Percentiles rank a stretch among this genome's conserved stretches.
Conservation (phyloP, 73 alveolate genomes). For the Paramecium sonneborni region DNA sequence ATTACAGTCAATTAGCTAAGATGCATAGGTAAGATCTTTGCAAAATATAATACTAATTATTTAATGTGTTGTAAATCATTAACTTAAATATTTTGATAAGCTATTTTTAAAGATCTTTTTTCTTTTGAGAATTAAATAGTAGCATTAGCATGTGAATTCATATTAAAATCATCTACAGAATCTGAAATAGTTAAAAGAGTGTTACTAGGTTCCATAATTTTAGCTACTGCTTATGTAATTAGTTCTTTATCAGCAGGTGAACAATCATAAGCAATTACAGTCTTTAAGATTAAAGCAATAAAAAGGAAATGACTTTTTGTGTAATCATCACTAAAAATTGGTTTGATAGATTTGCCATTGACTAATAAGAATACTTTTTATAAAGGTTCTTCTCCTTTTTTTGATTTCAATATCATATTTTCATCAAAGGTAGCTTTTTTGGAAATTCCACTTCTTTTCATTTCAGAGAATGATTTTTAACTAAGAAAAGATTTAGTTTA, state of each 20-base stretch:
- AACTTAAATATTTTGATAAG: neutral
- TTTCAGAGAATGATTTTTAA: neutral
- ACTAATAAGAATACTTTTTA: neutral
- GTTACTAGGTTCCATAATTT: neutral
- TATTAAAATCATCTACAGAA: slow-evolving; percentile 23
- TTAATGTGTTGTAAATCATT: neutral
- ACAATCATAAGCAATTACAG: slow-evolving; percentile 25
- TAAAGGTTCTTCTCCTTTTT: slow-evolving; percentile 7
- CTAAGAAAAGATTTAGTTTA: neutral
- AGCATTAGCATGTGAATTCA: neutral
- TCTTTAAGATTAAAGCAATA: neutral
- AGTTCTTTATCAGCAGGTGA: neutral
- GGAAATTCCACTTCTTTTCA: neutral
- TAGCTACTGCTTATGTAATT: neutral
- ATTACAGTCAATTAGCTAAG: neutral
- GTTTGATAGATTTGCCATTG: neutral
- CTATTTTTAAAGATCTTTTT: neutral
- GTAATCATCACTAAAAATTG: slow-evolving; percentile 12
- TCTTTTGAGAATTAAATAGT: neutral
- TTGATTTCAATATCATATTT: neutral
- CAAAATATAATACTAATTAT: neutral
- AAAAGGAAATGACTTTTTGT: slow-evolving; percentile 1
- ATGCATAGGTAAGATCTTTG: slow-evolving; percentile 43
- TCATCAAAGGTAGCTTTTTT: slow-evolving; percentile 26
- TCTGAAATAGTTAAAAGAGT: slow-evolving; percentile 6